Base-by-base conservation (phyloP, 2,329 filamentous ascomycete genomes). In the Aspergillus udagawae region DNA sequence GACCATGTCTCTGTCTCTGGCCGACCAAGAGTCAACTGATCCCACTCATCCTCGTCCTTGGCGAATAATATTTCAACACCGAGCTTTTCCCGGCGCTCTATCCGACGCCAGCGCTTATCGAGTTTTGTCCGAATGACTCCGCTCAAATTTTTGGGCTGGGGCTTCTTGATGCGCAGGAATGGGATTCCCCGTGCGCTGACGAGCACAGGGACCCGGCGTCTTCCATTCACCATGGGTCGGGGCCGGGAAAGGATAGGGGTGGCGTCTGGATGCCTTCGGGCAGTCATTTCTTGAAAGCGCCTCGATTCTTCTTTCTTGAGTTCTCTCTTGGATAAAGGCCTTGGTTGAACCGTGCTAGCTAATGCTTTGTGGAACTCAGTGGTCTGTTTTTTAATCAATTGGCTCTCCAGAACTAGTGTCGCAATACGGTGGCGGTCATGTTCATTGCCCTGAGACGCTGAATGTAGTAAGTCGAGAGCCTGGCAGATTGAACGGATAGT, bases 111-210 rank as follows among this genome's bases (percentile, higher is more conserved):
- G 21, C 75, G 71, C 21, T 64, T 70, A 9, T 65, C 64, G 20
- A 75, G 65, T 51, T 75, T 76, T 29, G 61, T 65, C 49, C 68
- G 68, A 53, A 79, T 65, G 2, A 75, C 65, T 4, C 70, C 63
- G 49, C 73, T 76, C 25, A 79, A 58, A 52, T 68, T 71, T 57
- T 66, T 68, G 8, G 77, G 75, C 52, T 77, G 74, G 1, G 76
- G 77, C 50, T 79, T 79, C 52, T 77, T 76, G 52, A 77, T 76
- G 51, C 75, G 73, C 49, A 79, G 62, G 47, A 78, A 73, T 2
- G 77, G 76, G 10, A 79, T 55, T 14, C 75, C 75, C 7, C 74
- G 70, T 12, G 76, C 75, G 61, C 70, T 74, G 42, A 77, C 74
- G 12, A 78, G 66, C 6, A 71, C 65, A 25, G 77, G 77, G 7